These are phyloP conservation scores for Hypoxylon subgilvum DNA, from an alignment of 495 filamentous ascomycete genomes.

Conservation along the genomic window DNA sequence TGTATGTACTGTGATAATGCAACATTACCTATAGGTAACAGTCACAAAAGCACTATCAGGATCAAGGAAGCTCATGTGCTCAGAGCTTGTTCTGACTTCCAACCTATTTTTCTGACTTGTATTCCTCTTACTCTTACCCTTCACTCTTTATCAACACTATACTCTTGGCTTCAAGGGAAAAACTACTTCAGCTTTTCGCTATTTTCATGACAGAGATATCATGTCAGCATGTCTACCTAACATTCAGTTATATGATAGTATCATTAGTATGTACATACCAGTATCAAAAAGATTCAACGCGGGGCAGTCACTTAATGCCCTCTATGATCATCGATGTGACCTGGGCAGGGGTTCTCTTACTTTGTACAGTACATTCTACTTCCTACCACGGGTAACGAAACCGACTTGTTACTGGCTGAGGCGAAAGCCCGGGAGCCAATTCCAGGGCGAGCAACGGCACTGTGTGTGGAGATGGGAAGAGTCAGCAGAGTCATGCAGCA, in stretches of 20 bases:
- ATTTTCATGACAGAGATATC: too few relatives aligned
- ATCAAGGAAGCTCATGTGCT: conserved; percentile 5
- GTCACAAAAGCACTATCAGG: conserved; percentile 8
- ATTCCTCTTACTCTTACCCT: background rate
- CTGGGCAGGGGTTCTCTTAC: conserved; percentile 21
- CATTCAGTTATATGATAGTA: conserved; percentile 4
- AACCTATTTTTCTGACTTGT: conserved; percentile 4
- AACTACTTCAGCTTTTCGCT: too few relatives aligned
- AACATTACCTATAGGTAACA: conserved; percentile 20
- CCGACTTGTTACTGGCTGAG: conserved; percentile 26
- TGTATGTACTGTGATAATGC: conserved; percentile 32
- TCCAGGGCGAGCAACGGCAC: conserved; percentile 26
- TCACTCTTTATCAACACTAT: background rate
- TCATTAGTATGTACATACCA: conserved; percentile 18
- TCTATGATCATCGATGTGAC: conserved; percentile 32
- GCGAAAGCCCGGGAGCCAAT: conserved; percentile 20
- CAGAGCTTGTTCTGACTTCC: conserved; percentile 33
- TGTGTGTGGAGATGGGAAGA: conserved; percentile 31
- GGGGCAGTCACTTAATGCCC: conserved; percentile 33
- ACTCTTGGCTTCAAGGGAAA: too few relatives aligned
- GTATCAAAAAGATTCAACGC: conserved; percentile 21
- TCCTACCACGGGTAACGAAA: conserved; percentile 18
- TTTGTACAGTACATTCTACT: conserved; percentile 26
- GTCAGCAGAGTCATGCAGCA: conserved; percentile 40
- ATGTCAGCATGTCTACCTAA: too few relatives aligned